Evolutionary conservation across 306 rosid species (phyloP).

Genomic region (Betula pendula): DNA sequence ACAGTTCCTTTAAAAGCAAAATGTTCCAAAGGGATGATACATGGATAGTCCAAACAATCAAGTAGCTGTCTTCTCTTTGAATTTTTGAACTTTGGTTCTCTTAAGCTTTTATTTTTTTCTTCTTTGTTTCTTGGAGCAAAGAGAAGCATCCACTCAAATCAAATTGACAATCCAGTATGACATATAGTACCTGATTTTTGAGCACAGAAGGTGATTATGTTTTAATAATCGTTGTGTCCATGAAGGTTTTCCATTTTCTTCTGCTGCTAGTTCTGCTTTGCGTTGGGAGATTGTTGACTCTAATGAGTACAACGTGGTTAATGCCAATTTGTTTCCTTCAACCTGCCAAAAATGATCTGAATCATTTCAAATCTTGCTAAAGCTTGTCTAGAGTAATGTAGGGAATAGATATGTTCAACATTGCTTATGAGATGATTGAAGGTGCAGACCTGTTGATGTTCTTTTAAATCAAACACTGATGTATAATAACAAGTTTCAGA

Average conservation of each 20-base stretch:
- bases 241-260: constrained; percentile 56
- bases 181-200: constrained; percentile 62
- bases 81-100: neutral
- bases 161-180: neutral
- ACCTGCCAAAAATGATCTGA: constrained; percentile 42
- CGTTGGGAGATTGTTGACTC: constrained; percentile 71
- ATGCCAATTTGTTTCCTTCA: constrained; percentile 53
- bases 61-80: neutral
- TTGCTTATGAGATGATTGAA: neutral
- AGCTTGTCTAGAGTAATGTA: constrained; percentile 1
- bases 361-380: constrained; percentile 18
- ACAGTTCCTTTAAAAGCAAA: neutral
- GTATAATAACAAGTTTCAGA: constrained; percentile 85
- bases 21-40: neutral
- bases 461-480: constrained; percentile 51
- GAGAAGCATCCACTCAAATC: neutral
- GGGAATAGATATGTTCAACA: neutral
- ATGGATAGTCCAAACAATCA: neutral
- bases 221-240: constrained; percentile 79
- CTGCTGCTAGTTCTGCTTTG: constrained; percentile 54
- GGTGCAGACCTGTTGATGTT: constrained; percentile 54
- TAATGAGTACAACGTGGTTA: constrained; percentile 61
- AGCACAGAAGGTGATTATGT: constrained; percentile 61
- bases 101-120: neutral
- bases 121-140: neutral